A percentile compares a stretch with the other conserved stretches of the same genome.
Evolutionary conservation across 2,329 filamentous ascomycete genomes (phyloP).

Genomic region (Calycina herbarum): DNA sequence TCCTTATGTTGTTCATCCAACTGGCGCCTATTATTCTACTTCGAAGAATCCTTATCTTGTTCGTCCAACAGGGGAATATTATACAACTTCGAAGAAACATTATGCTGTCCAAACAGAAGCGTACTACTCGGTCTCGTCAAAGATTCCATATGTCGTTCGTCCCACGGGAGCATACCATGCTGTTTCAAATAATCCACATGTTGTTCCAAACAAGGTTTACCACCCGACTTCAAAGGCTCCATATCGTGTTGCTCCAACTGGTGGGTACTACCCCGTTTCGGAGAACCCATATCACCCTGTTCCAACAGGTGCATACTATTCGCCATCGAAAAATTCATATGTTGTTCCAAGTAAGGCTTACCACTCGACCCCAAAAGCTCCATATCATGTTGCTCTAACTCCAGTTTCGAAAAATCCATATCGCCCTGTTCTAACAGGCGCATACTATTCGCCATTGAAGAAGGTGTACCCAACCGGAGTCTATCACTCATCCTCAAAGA

Average conservation of each 20-base stretch:
- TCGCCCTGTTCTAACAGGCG: not conserved
- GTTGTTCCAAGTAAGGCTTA: not conserved
- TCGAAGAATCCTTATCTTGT: too few species aligned
- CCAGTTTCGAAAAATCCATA: not conserved
- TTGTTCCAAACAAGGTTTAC: not conserved
- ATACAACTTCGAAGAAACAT: too few species aligned
- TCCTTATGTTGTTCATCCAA: too few species aligned
- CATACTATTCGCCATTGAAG: not conserved
- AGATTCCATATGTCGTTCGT: not conserved
- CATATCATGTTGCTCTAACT: not conserved
- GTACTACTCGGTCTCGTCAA: too few species aligned
- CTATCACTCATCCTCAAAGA: not conserved
- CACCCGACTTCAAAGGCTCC: not conserved
- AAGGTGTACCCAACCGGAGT: not conserved
- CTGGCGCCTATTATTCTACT: too few species aligned
- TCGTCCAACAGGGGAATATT: too few species aligned
- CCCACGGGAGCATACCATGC: not conserved
- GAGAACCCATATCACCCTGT: not conserved
- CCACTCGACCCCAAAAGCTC: not conserved
- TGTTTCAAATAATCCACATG: not conserved
- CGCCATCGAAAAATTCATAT: not conserved
- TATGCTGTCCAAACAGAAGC: too few species aligned
- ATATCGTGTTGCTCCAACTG: not conserved
- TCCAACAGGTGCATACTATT: not conserved
- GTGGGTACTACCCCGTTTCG: not conserved